Conservation (phyloP, 805 yeast genomes). For the Metschnikowia reukaufii region DNA sequence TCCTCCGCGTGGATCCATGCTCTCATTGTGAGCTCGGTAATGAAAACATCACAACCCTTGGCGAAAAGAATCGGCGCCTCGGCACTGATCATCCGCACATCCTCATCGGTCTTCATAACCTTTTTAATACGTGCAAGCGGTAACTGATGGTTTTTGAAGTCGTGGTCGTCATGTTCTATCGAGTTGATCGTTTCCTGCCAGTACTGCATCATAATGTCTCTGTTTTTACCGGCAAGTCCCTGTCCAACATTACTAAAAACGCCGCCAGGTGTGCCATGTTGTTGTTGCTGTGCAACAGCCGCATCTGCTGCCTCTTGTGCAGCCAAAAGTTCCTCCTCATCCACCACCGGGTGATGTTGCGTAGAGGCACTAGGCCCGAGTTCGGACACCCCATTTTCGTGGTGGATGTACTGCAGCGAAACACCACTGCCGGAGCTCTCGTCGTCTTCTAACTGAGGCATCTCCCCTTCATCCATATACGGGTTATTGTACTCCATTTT, state of each 20-base stretch:
- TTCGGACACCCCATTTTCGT: slow-evolving; percentile 10
- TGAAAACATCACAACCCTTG: slow-evolving; percentile 95
- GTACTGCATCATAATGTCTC: slow-evolving; percentile 89
- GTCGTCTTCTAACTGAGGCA: slow-evolving; percentile 22
- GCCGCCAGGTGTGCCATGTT: slow-evolving; percentile 48
- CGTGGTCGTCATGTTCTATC: slow-evolving; percentile 85
- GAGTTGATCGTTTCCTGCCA: slow-evolving; percentile 97
- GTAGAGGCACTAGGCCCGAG: slow-evolving; percentile 5
- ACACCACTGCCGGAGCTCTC: slow-evolving; percentile 18
- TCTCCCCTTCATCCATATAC: slow-evolving; percentile 32
- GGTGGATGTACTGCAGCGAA: slow-evolving; percentile 18
- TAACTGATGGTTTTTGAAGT: slow-evolving; percentile 89
- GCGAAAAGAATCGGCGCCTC: slow-evolving; percentile 98
- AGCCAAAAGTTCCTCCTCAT: slow-evolving; percentile 42
- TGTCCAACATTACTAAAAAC: slow-evolving; percentile 91
- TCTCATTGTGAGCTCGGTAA: slow-evolving; percentile 95
- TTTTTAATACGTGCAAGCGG: slow-evolving; percentile 96
- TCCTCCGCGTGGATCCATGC: slow-evolving; percentile 99
- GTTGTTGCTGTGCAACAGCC: slow-evolving; percentile 45
- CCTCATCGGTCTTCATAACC: slow-evolving; percentile 97
- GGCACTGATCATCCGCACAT: slow-evolving; percentile 95
- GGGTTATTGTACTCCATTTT: slow-evolving; percentile 27
- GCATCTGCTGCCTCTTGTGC: slow-evolving; percentile 50
- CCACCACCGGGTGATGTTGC: slow-evolving; percentile 27
- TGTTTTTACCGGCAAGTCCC: slow-evolving; percentile 45